Conservation (phyloP, 805 yeast genomes). For the Zygotorulaspora danielsina region DNA sequence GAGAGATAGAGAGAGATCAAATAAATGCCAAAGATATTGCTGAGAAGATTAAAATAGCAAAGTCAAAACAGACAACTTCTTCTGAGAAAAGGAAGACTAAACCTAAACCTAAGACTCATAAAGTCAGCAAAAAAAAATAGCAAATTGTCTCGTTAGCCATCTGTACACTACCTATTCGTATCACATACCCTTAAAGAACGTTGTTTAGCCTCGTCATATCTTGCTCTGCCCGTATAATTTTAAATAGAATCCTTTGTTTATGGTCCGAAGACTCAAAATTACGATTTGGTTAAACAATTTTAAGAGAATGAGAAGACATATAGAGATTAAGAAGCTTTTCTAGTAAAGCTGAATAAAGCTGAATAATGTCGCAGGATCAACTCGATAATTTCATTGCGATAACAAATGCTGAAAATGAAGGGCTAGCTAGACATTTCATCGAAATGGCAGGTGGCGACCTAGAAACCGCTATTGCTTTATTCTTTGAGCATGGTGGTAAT, state of each 20-base stretch:
- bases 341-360: background rate
- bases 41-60: constrained; percentile 4
- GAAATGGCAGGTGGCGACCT: constrained; percentile 74
- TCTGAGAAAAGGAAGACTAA: constrained; percentile 1
- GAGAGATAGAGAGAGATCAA: constrained; percentile 8
- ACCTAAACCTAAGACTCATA: background rate
- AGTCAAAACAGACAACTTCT: constrained; percentile 5
- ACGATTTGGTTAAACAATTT: too few species aligned
- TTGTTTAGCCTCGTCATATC: too few species aligned
- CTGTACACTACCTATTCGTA: background rate
- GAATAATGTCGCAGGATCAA: constrained; percentile 41
- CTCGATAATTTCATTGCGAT: constrained; percentile 77
- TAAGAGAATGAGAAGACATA: too few species aligned
- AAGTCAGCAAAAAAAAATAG: constrained; percentile 8
- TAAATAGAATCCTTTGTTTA: too few species aligned
- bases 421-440: constrained; percentile 68
- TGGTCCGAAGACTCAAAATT: background rate
- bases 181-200: background rate
- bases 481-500: constrained; percentile 59
- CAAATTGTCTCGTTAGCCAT: background rate
- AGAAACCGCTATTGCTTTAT: constrained; percentile 80
- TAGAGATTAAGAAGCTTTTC: too few species aligned
- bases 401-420: constrained; percentile 66
- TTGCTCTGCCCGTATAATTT: too few species aligned
- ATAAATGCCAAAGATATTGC: constrained; percentile 2